A percentile compares a stretch with the other conserved stretches of the same genome.
These are phyloP conservation scores for Parastagonospora nodorum DNA, from an alignment of 2,329 filamentous ascomycete species.

Conservation along the genomic window DNA sequence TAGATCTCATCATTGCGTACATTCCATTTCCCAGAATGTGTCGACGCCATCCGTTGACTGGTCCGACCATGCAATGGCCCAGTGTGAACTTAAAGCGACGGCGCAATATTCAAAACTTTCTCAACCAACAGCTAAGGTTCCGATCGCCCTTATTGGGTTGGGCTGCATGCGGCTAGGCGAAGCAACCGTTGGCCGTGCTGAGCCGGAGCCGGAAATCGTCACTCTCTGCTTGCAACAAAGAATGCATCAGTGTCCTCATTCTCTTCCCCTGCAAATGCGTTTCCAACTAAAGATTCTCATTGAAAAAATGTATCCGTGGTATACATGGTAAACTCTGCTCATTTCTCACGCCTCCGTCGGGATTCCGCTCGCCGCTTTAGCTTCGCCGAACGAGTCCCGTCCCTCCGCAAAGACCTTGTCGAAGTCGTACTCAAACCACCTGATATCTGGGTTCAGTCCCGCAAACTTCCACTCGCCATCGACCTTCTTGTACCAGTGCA, in stretches of 20 bases:
- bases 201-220: background rate
- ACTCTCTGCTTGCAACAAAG: no score
- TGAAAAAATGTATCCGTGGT: no score
- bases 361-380: slow-evolving; percentile 48
- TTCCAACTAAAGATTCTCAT: no score
- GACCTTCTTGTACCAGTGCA: slow-evolving; percentile 62
- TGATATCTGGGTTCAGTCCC: slow-evolving; percentile 58
- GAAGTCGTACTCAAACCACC: slow-evolving; percentile 62
- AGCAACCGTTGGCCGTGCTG: background rate
- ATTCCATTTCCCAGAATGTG: no score
- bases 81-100: background rate
- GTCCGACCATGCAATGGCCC: no score
- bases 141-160: background rate
- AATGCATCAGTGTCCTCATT: no score
- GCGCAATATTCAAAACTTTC: background rate
- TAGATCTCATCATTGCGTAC: no score
- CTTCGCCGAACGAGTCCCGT: slow-evolving; percentile 52
- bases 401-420: slow-evolving; percentile 60
- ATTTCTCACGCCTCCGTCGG: slow-evolving; percentile 19
- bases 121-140: background rate
- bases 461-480: slow-evolving; percentile 65
- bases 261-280: no score
- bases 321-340: no score
- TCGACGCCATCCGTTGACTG: no score
- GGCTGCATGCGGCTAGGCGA: background rate